Evolutionary conservation across 148 eudicot species (phyloP).

Genomic region (Nepenthes gracilis): DNA sequence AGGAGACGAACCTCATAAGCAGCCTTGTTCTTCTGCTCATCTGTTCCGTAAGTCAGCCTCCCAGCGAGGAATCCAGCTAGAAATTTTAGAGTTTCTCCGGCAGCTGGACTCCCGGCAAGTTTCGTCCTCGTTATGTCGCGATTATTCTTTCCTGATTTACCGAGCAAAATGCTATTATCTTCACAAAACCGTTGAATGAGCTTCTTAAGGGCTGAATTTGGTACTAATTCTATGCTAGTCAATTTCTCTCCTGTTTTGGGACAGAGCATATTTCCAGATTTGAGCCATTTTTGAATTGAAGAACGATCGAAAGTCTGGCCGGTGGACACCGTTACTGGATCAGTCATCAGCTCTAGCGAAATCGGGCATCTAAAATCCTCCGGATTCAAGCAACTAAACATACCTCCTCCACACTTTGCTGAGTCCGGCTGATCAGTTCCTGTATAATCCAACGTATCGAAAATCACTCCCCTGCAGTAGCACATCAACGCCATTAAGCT

Average conservation of each 20-base stretch:
- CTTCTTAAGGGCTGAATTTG: conserved; percentile 48
- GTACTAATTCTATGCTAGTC: conserved; percentile 41
- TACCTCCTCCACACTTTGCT: conserved; percentile 14
- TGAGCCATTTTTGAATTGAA: conserved; percentile 69
- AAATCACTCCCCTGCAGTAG: conserved; percentile 66
- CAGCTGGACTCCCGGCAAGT: conserved; percentile 26
- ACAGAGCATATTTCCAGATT: conserved; percentile 56
- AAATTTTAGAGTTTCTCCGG: conserved; percentile 31
- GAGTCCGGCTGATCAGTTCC: conserved; percentile 7
- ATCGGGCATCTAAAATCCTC: conserved; percentile 90
- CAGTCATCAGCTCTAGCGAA: conserved; percentile 80
- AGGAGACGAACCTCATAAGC: conserved; percentile 64
- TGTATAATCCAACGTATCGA: conserved; percentile 18
- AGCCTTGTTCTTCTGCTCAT: conserved; percentile 46
- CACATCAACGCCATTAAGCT: conserved; percentile 54
- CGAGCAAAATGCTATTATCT: conserved; percentile 46
- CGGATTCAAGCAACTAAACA: conserved; percentile 30
- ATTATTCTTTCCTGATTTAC: conserved; percentile 31
- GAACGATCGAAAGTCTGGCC: conserved; percentile 77
- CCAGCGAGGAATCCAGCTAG: conserved; percentile 38
- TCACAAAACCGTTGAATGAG: conserved; percentile 54
- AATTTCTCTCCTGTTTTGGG: conserved; percentile 78
- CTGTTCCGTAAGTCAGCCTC: conserved; percentile 34
- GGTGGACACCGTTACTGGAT: conserved; percentile 65
- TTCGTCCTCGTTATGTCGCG: conserved; percentile 32